Evolutionary conservation across 2,329 filamentous ascomycete species (phyloP).

Genomic region (Claviceps humidiphila): DNA sequence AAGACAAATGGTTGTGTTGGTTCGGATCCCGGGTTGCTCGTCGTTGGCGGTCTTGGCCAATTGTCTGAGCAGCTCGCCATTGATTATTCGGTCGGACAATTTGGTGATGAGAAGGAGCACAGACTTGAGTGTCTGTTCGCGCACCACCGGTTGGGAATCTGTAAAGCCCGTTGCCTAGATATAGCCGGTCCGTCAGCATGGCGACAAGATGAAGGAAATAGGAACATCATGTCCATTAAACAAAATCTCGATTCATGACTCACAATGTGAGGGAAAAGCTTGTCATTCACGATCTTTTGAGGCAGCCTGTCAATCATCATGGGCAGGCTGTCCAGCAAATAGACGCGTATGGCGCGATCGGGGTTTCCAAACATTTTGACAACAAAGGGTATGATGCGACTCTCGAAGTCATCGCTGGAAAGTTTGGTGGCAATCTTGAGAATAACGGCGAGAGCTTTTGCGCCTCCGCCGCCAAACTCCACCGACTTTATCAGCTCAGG

Average conservation of each 20-base stretch:
- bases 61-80: slow-evolving; percentile 81
- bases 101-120: slow-evolving; percentile 79
- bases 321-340: slow-evolving; percentile 75
- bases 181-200: slow-evolving; percentile 7
- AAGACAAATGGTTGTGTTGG: slow-evolving; percentile 94
- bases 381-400: slow-evolving; percentile 71
- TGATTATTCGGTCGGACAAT: slow-evolving; percentile 82
- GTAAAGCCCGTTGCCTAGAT: slow-evolving; percentile 79
- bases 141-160: slow-evolving; percentile 76
- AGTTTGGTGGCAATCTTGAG: slow-evolving; percentile 86
- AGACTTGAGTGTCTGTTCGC: slow-evolving; percentile 92
- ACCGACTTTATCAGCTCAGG: slow-evolving; percentile 95
- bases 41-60: slow-evolving; percentile 95
- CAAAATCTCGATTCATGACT: not conserved
- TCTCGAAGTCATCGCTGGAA: slow-evolving; percentile 77
- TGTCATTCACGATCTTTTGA: slow-evolving; percentile 85
- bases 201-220: not conserved
- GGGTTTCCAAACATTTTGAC: slow-evolving; percentile 81
- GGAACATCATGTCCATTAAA: not conserved
- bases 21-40: slow-evolving; percentile 91
- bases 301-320: slow-evolving; percentile 83
- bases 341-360: slow-evolving; percentile 83
- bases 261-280: slow-evolving; percentile 91
- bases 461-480: slow-evolving; percentile 93
- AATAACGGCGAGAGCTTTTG: slow-evolving; percentile 76